These are phyloP conservation scores for Paecilomyces variotii DNA, from an alignment of 2,329 filamentous ascomycete species.

Conservation along the genomic window DNA sequence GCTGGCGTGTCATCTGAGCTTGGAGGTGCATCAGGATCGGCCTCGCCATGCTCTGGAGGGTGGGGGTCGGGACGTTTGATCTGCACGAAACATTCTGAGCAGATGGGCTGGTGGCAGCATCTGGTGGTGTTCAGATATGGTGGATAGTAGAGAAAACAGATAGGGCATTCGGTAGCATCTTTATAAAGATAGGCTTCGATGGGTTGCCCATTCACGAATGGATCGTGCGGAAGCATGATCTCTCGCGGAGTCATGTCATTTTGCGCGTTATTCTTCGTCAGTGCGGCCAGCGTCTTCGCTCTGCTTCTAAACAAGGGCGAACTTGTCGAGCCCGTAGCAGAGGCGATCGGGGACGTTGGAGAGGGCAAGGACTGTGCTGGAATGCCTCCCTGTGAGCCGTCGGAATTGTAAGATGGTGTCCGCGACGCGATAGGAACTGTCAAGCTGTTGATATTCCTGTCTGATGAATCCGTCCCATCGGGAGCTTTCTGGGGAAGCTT, in stretches of 20 bases:
- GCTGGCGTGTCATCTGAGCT: conserved; percentile 26
- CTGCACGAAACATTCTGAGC: conserved; percentile 97
- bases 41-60: conserved; percentile 64
- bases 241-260: conserved; percentile 69
- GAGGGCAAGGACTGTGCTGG: conserved; percentile 55
- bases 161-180: conserved; percentile 80
- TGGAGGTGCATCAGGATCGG: conserved; percentile 31
- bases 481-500: conserved; percentile 43
- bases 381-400: conserved; percentile 58
- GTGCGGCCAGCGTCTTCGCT: conserved; percentile 80
- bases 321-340: conserved; percentile 42
- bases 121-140: conserved; percentile 89
- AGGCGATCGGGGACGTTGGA: conserved; percentile 47
- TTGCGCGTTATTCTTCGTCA: conserved; percentile 65
- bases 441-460: conserved; percentile 59
- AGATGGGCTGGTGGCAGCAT: conserved; percentile 93
- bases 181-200: conserved; percentile 93
- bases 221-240: conserved; percentile 69
- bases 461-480: conserved; percentile 43
- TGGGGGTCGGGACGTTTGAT: conserved; percentile 93
- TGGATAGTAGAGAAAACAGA: conserved; percentile 94
- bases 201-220: conserved; percentile 87
- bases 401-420: conserved; percentile 71
- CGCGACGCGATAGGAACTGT: conserved; percentile 72
- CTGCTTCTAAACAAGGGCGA: conserved; percentile 66